phyloP scores from a whole-genome alignment of 1,284 basidiomycete species.

The Ganoderma sinense region DNA sequence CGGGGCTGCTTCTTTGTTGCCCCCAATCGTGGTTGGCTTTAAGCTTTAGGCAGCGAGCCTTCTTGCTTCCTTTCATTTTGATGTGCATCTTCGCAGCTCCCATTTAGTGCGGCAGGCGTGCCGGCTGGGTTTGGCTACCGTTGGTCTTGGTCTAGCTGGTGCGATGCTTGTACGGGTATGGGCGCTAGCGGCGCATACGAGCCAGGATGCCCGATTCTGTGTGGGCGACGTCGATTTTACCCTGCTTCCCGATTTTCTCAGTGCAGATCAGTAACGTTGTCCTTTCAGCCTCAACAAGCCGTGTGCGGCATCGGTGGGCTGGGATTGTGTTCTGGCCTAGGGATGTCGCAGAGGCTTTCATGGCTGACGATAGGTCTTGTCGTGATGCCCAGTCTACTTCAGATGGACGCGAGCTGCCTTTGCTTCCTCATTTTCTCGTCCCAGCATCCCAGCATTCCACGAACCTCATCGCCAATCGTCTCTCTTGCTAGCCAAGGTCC shows the following conservation, averaged over 20 bases:
- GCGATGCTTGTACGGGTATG: no score
- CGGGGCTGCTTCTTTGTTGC: neutral
- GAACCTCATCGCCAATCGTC: neutral
- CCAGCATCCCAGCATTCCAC: neutral
- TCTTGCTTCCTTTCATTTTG: neutral
- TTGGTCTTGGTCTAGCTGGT: neutral
- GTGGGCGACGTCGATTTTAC: neutral
- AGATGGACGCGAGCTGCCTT: neutral
- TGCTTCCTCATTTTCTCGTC: neutral
- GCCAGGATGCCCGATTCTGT: neutral
- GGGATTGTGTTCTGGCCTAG: slow-evolving; percentile 1
- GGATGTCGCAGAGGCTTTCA: neutral
- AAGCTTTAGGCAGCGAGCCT: neutral
- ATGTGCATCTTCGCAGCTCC: neutral
- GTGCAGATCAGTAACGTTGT: neutral
- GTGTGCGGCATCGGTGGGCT: neutral
- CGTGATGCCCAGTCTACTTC: neutral
- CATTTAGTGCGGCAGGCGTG: neutral
- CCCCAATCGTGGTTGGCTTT: neutral
- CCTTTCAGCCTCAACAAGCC: neutral
- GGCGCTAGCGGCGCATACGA: neutral
- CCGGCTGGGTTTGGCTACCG: neutral
- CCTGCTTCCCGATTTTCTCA: neutral
- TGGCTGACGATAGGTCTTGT: neutral
- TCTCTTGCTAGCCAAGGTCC: neutral